Percentiles rank a stretch among this genome's conserved stretches.
Conservation (phyloP, 352 stramenopile species). For the Globisporangium cystogenes region DNA sequence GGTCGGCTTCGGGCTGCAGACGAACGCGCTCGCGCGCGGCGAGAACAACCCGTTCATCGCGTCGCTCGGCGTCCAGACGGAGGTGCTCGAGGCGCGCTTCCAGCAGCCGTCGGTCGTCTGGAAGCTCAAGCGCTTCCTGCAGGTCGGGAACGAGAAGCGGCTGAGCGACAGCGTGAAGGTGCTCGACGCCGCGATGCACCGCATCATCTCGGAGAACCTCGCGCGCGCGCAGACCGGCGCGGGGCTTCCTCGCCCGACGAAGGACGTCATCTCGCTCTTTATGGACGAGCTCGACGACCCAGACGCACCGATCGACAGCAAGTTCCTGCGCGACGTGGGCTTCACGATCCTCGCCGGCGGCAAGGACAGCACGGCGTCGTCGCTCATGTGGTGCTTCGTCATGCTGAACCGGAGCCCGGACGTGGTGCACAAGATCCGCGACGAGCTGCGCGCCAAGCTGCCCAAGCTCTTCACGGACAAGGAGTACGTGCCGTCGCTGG, state of each 20-base stretch:
- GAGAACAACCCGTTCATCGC: slow-evolving; percentile 45
- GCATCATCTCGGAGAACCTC: slow-evolving; percentile 41
- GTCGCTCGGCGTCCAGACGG: slow-evolving; percentile 28
- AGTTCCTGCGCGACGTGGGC: slow-evolving; percentile 62
- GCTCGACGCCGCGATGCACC: slow-evolving; percentile 35
- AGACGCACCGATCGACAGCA: slow-evolving; percentile 19
- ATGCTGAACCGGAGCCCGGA: slow-evolving; percentile 57
- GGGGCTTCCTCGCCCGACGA: slow-evolving; percentile 6
- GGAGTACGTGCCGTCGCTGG: slow-evolving; percentile 28
- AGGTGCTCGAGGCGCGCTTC: slow-evolving; percentile 37
- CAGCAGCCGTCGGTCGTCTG: slow-evolving; percentile 40
- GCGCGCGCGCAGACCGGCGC: slow-evolving; percentile 6
- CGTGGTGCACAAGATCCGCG: slow-evolving; percentile 32
- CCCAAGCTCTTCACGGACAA: slow-evolving; percentile 21
- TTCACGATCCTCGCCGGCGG: slow-evolving; percentile 67
- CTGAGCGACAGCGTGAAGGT: slow-evolving; percentile 22
- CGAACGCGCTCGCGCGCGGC: slow-evolving; percentile 28
- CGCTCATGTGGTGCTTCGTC: slow-evolving; percentile 69
- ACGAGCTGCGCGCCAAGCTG: slow-evolving; percentile 41
- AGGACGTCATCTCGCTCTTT: slow-evolving; percentile 46
- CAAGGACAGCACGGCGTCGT: slow-evolving; percentile 68
- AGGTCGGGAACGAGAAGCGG: slow-evolving; percentile 31
- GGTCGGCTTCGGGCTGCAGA: slow-evolving; percentile 44
- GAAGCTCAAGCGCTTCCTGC: slow-evolving; percentile 47
- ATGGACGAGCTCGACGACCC: slow-evolving; percentile 19